Conservation (phyloP, 2,329 filamentous ascomycete species). For the Pyrenophora tritici-repentis region DNA sequence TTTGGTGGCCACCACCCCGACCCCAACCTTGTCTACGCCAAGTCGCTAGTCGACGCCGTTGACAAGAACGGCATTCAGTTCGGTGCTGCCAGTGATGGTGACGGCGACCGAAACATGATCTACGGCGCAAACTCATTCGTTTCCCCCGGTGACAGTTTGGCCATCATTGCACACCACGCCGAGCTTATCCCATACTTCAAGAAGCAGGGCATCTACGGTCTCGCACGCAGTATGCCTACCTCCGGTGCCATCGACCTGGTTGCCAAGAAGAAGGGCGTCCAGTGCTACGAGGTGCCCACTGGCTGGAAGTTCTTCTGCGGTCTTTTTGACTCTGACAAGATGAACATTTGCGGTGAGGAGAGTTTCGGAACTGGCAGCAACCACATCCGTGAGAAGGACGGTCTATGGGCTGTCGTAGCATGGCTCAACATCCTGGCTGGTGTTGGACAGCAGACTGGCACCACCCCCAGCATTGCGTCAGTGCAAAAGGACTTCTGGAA, state of each 20-base stretch:
- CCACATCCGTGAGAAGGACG: slow-evolving; percentile 99
- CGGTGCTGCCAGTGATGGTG: slow-evolving; percentile 93
- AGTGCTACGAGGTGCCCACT: slow-evolving; percentile 95
- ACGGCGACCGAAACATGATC: slow-evolving; percentile 99
- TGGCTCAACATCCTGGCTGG: slow-evolving; percentile 99
- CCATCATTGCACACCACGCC: slow-evolving; percentile 97
- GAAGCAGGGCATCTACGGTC: slow-evolving; percentile 92
- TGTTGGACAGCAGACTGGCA: slow-evolving; percentile 78
- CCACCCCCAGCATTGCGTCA: slow-evolving; percentile 88
- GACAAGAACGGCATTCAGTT: slow-evolving; percentile 93
- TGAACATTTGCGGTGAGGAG: slow-evolving; percentile 99
- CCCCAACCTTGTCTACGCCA: slow-evolving; percentile 95
- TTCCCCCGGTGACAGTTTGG: slow-evolving; percentile 93
- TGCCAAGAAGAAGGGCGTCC: slow-evolving; percentile 87
- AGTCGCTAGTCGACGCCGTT: slow-evolving; percentile 90
- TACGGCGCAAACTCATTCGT: slow-evolving; percentile 97
- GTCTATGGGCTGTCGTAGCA: slow-evolving; percentile 93
- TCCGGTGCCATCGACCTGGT: slow-evolving; percentile 94
- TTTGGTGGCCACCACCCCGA: slow-evolving; percentile 98
- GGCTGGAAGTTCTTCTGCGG: slow-evolving; percentile 99
- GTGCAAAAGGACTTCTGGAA: slow-evolving; percentile 98
- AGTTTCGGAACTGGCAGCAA: slow-evolving; percentile 97
- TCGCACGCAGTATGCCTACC: slow-evolving; percentile 97
- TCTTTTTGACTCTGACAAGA: slow-evolving; percentile 96
- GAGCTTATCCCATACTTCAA: slow-evolving; percentile 98